Evolutionary conservation across 495 filamentous ascomycete genomes (phyloP).

Genomic region (Neurospora sp.): DNA sequence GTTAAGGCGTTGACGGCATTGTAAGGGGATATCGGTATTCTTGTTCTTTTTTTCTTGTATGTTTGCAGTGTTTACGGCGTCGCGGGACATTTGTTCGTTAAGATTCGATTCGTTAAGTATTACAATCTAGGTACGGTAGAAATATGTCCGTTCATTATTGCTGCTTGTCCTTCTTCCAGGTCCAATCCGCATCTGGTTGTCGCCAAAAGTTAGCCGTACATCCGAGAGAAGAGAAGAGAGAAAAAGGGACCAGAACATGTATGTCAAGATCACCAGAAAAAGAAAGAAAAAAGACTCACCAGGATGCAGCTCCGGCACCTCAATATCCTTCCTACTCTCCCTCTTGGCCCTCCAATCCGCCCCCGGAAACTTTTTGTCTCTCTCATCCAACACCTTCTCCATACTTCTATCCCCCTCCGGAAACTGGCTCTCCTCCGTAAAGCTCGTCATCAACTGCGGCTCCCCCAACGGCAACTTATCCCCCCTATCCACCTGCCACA

Average conservation of each 20-base stretch:
- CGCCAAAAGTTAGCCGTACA: not conserved
- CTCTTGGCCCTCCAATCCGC: constrained; percentile 50
- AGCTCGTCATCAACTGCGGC: constrained; percentile 72
- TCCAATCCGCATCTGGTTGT: constrained; percentile 9
- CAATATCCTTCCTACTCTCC: constrained; percentile 51
- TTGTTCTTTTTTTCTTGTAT: not conserved
- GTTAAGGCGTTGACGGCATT: not conserved
- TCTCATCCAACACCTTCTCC: constrained; percentile 46
- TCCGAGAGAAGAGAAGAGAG: not conserved
- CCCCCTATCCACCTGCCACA: constrained; percentile 83
- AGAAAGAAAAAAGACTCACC: constrained; percentile 14
- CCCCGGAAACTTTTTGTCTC: constrained; percentile 54
- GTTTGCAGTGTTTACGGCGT: not conserved
- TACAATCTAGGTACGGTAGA: not conserved
- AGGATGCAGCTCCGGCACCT: constrained; percentile 47
- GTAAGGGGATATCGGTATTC: not conserved
- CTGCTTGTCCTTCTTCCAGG: constrained; percentile 7
- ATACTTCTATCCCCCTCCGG: constrained; percentile 39
- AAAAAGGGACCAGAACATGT: not conserved
- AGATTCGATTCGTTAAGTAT: not conserved
- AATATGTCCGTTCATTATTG: not conserved
- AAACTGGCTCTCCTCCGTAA: constrained; percentile 47
- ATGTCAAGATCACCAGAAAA: not conserved
- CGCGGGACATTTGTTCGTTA: not conserved
- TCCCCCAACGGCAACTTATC: constrained; percentile 62